These are phyloP conservation scores for Syncephalis fuscata DNA, from an alignment of 371 early-diverging fungal genomes.

Conservation along the genomic window DNA sequence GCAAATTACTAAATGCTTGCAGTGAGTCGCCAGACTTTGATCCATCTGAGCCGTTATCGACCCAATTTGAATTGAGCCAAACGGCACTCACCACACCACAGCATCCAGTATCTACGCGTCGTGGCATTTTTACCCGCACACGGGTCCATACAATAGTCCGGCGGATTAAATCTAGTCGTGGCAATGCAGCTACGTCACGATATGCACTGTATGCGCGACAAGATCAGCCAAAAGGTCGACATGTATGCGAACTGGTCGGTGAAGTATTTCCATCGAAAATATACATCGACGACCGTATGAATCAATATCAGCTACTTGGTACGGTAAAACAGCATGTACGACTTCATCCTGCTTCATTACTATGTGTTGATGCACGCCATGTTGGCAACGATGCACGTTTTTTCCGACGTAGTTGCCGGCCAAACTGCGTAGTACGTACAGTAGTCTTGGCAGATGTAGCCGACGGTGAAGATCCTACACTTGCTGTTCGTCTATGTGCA, in stretches of 20 bases:
- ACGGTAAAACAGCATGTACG: constrained; percentile 51
- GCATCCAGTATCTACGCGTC: constrained; percentile 14
- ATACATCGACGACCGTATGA: constrained; percentile 37
- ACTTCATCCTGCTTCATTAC: constrained; percentile 48
- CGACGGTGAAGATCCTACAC: constrained; percentile 20
- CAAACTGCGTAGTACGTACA: constrained; percentile 51
- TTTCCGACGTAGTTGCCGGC: constrained; percentile 49
- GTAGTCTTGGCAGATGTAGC: constrained; percentile 22
- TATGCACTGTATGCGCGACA: constrained; percentile 54
- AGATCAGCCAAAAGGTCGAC: constrained; percentile 30
- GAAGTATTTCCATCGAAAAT: constrained; percentile 43
- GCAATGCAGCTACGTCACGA: constrained; percentile 6
- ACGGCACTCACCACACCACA: not conserved
- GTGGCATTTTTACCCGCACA: constrained; percentile 13
- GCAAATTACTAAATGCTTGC: constrained; percentile 9
- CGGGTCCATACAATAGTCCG: constrained; percentile 5
- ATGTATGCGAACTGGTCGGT: constrained; percentile 58
- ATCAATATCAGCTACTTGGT: constrained; percentile 36
- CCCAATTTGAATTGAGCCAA: constrained; percentile 6
- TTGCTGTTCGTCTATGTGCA: constrained; percentile 42
- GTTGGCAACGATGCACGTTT: constrained; percentile 50
- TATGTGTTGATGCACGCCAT: constrained; percentile 58
- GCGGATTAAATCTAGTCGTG: not conserved
- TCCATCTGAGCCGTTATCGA: constrained; percentile 6
- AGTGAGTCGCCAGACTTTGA: constrained; percentile 1